These are phyloP conservation scores for Monsonia emarginata DNA, from an alignment of 441 rosid species.

Conservation along the genomic window DNA sequence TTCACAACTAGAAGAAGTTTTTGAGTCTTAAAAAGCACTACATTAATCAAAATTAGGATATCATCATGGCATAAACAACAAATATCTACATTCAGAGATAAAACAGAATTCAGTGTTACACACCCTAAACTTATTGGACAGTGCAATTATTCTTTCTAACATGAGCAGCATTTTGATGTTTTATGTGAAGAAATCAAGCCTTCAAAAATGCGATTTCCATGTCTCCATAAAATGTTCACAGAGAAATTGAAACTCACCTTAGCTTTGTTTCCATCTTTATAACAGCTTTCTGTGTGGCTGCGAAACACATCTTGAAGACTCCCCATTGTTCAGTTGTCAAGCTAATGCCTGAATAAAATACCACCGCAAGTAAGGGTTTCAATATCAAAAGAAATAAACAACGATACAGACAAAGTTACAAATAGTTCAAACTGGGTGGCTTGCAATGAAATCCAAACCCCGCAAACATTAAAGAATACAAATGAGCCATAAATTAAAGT, in stretches of 20 bases:
- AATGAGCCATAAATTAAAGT: neutral
- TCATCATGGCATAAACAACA: neutral
- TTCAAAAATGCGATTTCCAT: neutral
- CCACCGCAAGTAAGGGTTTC: constrained; percentile 11
- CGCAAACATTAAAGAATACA: neutral
- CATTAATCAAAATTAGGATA: neutral
- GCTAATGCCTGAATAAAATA: constrained; percentile 42
- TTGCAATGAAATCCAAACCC: neutral
- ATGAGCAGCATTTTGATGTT: neutral
- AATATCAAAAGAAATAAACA: neutral
- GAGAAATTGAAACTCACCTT: constrained; percentile 34
- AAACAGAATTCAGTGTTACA: neutral
- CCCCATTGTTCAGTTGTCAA: constrained; percentile 50
- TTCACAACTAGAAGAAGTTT: neutral
- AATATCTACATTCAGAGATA: neutral
- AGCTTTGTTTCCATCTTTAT: constrained; percentile 36
- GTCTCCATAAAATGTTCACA: neutral
- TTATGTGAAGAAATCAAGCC: neutral
- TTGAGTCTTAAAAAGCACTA: neutral
- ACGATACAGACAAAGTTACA: neutral
- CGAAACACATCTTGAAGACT: constrained; percentile 34
- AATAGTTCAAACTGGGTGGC: neutral
- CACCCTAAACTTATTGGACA: neutral
- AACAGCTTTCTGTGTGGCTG: constrained; percentile 51
- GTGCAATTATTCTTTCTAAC: neutral